phyloP scores from a whole-genome alignment of 805 yeast genomes.

The Candida oleophila region DNA sequence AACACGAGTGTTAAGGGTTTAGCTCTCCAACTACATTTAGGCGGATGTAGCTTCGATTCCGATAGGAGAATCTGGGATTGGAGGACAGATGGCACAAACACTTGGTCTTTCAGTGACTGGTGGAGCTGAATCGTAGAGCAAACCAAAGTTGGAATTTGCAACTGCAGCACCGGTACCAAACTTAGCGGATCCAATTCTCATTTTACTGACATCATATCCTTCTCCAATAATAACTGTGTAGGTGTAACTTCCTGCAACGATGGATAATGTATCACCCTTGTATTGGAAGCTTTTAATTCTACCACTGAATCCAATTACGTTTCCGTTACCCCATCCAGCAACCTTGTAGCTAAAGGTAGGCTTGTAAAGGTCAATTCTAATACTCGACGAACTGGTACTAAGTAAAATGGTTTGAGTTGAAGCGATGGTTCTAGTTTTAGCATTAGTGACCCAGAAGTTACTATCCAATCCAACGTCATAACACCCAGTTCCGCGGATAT shows the following conservation, averaged over 20 bases:
- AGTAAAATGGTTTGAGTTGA: conserved; percentile 15
- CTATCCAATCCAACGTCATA: conserved; percentile 12
- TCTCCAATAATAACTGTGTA: neutral
- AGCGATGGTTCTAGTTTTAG: conserved; percentile 11
- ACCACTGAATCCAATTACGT: conserved; percentile 21
- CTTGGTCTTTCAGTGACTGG: neutral
- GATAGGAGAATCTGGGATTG: neutral
- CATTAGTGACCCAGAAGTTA: conserved; percentile 12
- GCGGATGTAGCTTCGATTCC: neutral
- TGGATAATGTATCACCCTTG: neutral
- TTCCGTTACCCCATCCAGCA: conserved; percentile 28
- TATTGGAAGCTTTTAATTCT: conserved; percentile 10
- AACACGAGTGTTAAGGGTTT: neutral
- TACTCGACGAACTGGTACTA: conserved; percentile 5
- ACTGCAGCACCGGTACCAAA: neutral
- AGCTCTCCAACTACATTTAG: neutral
- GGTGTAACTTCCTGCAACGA: neutral
- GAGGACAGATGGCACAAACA: neutral
- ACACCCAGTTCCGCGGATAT: conserved; percentile 18
- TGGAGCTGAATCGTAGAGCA: neutral
- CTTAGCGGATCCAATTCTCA: neutral
- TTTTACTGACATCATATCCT: neutral
- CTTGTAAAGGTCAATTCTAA: neutral
- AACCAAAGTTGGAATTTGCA: neutral
- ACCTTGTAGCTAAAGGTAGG: conserved; percentile 11